Conservation (phyloP, 305 asterid species). For the Fraxinus latifolia region DNA sequence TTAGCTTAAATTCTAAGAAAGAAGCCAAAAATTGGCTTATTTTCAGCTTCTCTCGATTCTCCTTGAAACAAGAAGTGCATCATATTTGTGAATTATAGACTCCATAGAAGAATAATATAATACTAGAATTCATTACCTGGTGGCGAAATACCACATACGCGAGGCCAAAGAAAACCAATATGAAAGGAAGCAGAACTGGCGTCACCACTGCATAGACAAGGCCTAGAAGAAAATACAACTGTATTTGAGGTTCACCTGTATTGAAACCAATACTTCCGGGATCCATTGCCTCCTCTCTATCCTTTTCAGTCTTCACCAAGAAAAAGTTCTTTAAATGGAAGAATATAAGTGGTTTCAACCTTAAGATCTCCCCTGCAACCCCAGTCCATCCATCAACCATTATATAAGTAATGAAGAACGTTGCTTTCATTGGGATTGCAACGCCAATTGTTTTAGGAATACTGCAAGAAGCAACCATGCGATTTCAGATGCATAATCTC, state of each 20-base stretch:
- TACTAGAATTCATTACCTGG: slow-evolving; percentile 56
- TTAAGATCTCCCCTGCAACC: slow-evolving; percentile 80
- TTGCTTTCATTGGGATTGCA: slow-evolving; percentile 93
- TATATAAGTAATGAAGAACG: slow-evolving; percentile 82
- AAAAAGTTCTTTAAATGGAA: slow-evolving; percentile 78
- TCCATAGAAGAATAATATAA: neutral
- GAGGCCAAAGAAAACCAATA: slow-evolving; percentile 76
- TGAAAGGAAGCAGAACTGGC: slow-evolving; percentile 88
- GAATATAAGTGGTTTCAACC: slow-evolving; percentile 74
- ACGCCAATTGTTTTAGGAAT: slow-evolving; percentile 69
- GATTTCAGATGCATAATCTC: neutral
- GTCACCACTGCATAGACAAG: slow-evolving; percentile 85
- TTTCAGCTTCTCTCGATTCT: neutral
- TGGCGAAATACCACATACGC: slow-evolving; percentile 85
- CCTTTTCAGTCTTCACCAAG: slow-evolving; percentile 90
- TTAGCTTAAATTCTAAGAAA: neutral
- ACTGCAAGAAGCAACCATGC: slow-evolving; percentile 34
- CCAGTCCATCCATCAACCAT: slow-evolving; percentile 99
- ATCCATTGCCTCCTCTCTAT: slow-evolving; percentile 88
- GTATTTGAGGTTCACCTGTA: slow-evolving; percentile 97
- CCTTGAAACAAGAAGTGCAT: neutral
- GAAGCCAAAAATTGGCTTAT: neutral
- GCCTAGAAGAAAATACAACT: slow-evolving; percentile 86
- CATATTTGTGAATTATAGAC: neutral
- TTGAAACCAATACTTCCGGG: slow-evolving; percentile 90